Conservation (phyloP, 768 basidiomycete genomes). For the Serendipita sp. region DNA sequence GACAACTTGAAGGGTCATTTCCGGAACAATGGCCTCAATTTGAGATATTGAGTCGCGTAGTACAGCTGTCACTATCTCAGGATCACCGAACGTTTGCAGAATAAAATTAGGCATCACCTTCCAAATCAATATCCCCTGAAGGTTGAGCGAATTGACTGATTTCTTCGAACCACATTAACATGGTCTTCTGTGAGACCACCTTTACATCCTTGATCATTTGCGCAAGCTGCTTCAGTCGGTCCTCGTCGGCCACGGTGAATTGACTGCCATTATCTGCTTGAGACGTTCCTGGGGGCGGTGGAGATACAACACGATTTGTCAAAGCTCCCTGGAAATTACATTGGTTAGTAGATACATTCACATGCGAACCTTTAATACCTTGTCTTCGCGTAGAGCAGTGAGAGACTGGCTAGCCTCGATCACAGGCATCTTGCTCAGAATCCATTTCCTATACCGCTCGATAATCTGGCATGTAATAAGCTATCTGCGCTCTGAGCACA, state of each 20-base stretch:
- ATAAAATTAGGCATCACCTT: conserved; percentile 28
- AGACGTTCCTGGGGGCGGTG: conserved; percentile 27
- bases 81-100: not conserved
- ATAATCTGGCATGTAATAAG: conserved; percentile 38
- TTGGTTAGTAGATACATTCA: not conserved
- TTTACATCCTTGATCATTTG: conserved; percentile 55
- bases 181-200: conserved; percentile 35
- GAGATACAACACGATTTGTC: conserved; percentile 32
- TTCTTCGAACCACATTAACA: conserved; percentile 51
- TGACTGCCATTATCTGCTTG: conserved; percentile 16
- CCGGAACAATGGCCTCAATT: conserved; percentile 37
- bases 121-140: conserved; percentile 19
- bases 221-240: conserved; percentile 46
- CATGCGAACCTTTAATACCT: conserved; percentile 17
- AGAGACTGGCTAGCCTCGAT: conserved; percentile 25
- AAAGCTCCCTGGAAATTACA: not conserved
- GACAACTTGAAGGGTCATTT: conserved; percentile 48
- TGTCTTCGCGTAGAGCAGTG: conserved; percentile 23
- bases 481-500: not conserved
- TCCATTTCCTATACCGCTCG: conserved; percentile 64
- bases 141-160: conserved; percentile 44
- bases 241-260: conserved; percentile 50
- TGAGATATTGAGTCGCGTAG: conserved; percentile 37
- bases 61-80: conserved; percentile 28
- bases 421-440: conserved; percentile 39